A percentile compares a stretch with the other conserved stretches of the same genome.
phyloP scores from a whole-genome alignment of 352 stramenopile genomes.

The Phytophthora brassicae region DNA sequence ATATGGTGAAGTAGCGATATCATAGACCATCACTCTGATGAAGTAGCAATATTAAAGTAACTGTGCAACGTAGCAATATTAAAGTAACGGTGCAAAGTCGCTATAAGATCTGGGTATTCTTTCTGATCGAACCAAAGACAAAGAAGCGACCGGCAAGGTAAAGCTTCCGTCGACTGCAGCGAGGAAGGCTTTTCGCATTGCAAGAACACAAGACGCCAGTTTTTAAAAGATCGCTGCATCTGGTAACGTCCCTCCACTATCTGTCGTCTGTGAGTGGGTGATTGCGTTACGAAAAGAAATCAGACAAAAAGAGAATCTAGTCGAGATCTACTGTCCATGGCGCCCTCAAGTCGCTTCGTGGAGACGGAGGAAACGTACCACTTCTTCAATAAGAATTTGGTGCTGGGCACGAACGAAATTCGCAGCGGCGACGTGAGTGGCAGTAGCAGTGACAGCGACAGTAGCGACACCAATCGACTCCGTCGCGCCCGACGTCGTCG shows the following conservation, averaged over 20 bases:
- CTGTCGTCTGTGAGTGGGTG: neutral
- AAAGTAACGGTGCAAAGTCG: neutral
- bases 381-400: constrained; percentile 67
- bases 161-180: neutral
- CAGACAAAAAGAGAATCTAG: too few relatives aligned
- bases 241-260: neutral
- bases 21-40: neutral
- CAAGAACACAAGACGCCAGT: neutral
- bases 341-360: constrained; percentile 32
- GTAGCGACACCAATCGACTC: constrained; percentile 15
- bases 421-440: constrained; percentile 32
- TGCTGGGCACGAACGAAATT: constrained; percentile 66
- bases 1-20: neutral
- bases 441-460: constrained; percentile 19
- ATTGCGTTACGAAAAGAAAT: neutral
- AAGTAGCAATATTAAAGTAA: neutral
- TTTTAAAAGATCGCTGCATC: neutral
- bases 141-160: neutral
- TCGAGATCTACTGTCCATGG: too few relatives aligned
- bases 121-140: neutral
- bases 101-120: neutral
- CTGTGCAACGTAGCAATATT: neutral
- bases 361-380: constrained; percentile 66
- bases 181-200: neutral
- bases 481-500: constrained; percentile 13